Percentiles rank a stretch among this genome's conserved stretches.
Conservation (phyloP, 495 filamentous ascomycete genomes). For the Penicillium cinerascens region DNA sequence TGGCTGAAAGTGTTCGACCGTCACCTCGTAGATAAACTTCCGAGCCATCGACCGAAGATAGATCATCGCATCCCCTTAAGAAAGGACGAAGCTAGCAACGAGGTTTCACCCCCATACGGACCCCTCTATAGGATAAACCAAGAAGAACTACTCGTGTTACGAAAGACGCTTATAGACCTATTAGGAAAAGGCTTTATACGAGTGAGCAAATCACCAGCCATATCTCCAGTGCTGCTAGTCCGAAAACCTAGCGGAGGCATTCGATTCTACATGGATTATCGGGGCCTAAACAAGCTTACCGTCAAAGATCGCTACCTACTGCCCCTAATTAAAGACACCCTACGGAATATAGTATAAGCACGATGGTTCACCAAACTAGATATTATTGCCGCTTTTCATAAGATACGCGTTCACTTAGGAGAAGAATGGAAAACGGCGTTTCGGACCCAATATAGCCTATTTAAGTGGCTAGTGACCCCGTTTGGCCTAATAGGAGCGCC, state of each 20-base stretch:
- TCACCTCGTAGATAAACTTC: no score
- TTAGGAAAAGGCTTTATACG: conserved; percentile 48
- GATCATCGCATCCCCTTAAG: no score
- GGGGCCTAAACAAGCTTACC: conserved; percentile 38
- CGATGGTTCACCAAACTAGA: conserved; percentile 52
- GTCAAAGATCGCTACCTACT: conserved; percentile 43
- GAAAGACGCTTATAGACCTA: not conserved
- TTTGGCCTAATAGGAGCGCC: conserved; percentile 14
- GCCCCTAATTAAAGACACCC: conserved; percentile 45
- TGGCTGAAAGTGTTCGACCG: no score
- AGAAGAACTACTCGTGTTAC: not conserved
- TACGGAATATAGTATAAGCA: no score
- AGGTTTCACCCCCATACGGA: not conserved
- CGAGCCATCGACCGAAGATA: no score
- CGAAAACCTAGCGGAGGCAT: conserved; percentile 31
- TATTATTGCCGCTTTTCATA: conserved; percentile 37
- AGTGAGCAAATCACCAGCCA: conserved; percentile 16
- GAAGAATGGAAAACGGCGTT: conserved; percentile 36
- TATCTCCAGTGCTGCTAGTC: conserved; percentile 33
- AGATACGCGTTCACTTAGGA: conserved; percentile 7
- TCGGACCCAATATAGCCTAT: conserved; percentile 24
- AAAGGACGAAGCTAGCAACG: no score
- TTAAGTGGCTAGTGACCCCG: conserved; percentile 20
- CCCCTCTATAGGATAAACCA: not conserved
- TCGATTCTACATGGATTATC: conserved; percentile 45